A percentile compares a stretch with the other conserved stretches of the same genome.
Conservation (phyloP, 345 rosid genomes). For the Citrus mangshanensis region DNA sequence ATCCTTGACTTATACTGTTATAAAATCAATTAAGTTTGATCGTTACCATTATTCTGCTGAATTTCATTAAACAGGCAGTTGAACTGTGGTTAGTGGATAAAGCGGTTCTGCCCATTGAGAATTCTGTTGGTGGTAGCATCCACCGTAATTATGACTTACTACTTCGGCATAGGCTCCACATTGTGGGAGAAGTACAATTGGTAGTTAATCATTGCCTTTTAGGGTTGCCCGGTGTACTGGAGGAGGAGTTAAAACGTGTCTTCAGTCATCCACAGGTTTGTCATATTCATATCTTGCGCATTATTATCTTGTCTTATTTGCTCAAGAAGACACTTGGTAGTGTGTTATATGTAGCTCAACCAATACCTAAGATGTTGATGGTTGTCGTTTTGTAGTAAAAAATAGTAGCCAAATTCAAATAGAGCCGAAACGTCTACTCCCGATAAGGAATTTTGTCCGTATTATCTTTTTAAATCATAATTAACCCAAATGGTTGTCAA, state of each 20-base stretch:
- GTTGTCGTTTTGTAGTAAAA: not conserved
- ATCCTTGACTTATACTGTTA: constrained; percentile 6
- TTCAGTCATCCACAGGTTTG: constrained; percentile 91
- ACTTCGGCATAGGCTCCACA: constrained; percentile 91
- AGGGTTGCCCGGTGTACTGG: constrained; percentile 65
- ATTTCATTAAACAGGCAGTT: constrained; percentile 65
- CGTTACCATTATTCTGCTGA: not conserved
- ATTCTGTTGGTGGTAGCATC: constrained; percentile 89
- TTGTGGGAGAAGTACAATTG: constrained; percentile 85
- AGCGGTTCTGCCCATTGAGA: constrained; percentile 91
- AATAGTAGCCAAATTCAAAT: not conserved
- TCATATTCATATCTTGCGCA: constrained; percentile 1
- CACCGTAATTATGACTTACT: constrained; percentile 94
- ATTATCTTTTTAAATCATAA: not conserved
- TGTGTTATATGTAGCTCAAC: not conserved
- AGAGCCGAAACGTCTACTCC: not conserved
- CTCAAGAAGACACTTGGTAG: not conserved
- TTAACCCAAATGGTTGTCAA: not conserved
- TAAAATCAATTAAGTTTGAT: constrained; percentile 2
- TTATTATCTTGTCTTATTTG: not conserved
- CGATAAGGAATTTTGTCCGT: not conserved
- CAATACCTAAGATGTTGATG: not conserved
- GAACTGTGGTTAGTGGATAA: constrained; percentile 91
- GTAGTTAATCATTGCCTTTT: constrained; percentile 82
- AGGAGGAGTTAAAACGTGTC: constrained; percentile 68